Evolutionary conservation across 2,329 filamentous ascomycete genomes (phyloP).

Genomic region (Eurotiales sp.): DNA sequence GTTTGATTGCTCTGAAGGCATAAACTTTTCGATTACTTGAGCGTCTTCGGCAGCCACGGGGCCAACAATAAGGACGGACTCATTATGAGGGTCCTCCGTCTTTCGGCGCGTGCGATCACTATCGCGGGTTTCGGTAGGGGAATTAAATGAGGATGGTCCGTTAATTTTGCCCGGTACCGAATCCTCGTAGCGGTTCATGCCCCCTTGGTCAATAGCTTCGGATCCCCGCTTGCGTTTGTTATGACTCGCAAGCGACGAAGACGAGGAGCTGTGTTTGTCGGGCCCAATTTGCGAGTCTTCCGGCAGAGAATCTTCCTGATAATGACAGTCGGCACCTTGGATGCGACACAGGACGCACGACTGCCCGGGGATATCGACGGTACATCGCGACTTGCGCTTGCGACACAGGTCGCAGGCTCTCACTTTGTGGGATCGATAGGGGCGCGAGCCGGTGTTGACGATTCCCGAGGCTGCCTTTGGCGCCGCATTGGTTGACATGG

Average conservation of each 20-base stretch:
- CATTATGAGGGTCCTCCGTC: conserved; percentile 35
- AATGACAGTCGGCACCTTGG: conserved; percentile 56
- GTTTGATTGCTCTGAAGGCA: conserved; percentile 42
- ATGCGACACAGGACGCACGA: conserved; percentile 57
- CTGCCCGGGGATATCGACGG: conserved; percentile 51
- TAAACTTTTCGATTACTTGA: conserved; percentile 58
- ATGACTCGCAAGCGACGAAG: conserved; percentile 22
- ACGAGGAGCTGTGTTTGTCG: conserved; percentile 28
- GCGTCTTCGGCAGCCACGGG: conserved; percentile 59
- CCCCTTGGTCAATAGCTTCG: conserved; percentile 24
- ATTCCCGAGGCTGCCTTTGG: conserved; percentile 32
- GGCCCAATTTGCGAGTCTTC: conserved; percentile 24
- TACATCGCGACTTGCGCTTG: conserved; percentile 59
- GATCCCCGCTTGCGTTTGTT: conserved; percentile 37
- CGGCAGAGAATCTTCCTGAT: conserved; percentile 40
- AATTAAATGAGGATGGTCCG: conserved; percentile 23
- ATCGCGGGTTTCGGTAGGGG: conserved; percentile 25
- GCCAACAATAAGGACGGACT: conserved; percentile 55
- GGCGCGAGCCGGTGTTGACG: conserved; percentile 46
- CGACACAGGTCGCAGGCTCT: conserved; percentile 60
- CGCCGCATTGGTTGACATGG: conserved; percentile 6
- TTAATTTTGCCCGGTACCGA: conserved; percentile 19
- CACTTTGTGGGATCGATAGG: conserved; percentile 60
- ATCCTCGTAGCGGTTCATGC: conserved; percentile 17
- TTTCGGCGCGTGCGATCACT: conserved; percentile 30